phyloP scores from a whole-genome alignment of 768 basidiomycete genomes.

The Russula foetens region DNA sequence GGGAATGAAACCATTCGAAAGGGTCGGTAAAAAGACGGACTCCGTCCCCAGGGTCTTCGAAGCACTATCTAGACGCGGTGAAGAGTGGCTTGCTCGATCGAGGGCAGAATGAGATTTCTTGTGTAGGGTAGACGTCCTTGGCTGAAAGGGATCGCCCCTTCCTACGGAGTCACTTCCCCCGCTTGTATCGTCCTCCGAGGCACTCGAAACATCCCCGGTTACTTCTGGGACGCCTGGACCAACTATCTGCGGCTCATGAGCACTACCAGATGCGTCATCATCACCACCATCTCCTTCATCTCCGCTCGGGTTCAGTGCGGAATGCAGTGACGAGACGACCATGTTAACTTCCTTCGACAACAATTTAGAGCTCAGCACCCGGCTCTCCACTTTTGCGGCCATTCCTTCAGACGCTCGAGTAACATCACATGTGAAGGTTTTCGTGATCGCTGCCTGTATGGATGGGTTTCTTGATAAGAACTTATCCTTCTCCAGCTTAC shows the following conservation, averaged over 20 bases:
- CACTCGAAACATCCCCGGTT: conserved; percentile 31
- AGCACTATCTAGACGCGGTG: neutral
- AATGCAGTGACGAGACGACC: conserved; percentile 43
- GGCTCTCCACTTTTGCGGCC: conserved; percentile 55
- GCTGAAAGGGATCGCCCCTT: neutral
- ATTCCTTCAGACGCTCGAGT: conserved; percentile 32
- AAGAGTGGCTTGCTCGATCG: neutral
- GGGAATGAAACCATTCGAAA: conserved; percentile 76
- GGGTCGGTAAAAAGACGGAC: conserved; percentile 79
- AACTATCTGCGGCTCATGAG: neutral
- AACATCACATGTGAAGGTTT: conserved; percentile 21
- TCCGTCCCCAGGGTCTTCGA: conserved; percentile 24
- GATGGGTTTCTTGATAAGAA: conserved; percentile 38
- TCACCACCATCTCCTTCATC: neutral
- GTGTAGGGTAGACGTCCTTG: neutral
- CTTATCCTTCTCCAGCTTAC: conserved; percentile 69
- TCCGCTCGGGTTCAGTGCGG: conserved; percentile 30
- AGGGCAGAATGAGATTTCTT: neutral
- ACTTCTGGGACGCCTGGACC: neutral
- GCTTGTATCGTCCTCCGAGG: conserved; percentile 25
- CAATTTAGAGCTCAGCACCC: conserved; percentile 70
- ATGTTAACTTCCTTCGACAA: conserved; percentile 50
- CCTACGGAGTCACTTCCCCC: conserved; percentile 1
- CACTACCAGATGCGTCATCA: neutral
- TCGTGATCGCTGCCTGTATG: conserved; percentile 27